phyloP scores from a whole-genome alignment of 2,329 filamentous ascomycete genomes.

The Claviceps humidiphila region DNA sequence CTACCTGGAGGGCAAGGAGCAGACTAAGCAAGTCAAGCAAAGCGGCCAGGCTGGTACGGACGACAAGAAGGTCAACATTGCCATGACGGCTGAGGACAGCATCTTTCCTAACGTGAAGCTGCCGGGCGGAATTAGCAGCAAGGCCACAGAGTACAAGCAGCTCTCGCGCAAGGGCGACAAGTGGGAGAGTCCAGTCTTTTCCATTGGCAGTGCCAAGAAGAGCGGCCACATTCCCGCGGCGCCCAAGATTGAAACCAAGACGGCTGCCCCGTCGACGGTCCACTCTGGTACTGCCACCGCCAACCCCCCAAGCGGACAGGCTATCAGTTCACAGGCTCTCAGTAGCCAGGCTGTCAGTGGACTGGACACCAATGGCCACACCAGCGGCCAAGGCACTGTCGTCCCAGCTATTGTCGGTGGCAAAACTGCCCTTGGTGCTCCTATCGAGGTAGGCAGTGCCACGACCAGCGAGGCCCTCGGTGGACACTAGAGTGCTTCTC shows the following conservation, averaged over 20 bases:
- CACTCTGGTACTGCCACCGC: too few relatives aligned
- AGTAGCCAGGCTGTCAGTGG: too few relatives aligned
- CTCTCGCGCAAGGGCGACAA: slow-evolving; percentile 76
- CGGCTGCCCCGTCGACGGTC: slow-evolving; percentile 8
- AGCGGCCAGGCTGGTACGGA: slow-evolving; percentile 39
- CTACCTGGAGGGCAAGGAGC: slow-evolving; percentile 59
- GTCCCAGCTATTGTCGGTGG: slow-evolving; percentile 5
- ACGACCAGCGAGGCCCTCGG: slow-evolving; percentile 1
- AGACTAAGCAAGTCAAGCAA: slow-evolving; percentile 48
- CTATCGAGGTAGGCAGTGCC: slow-evolving; percentile 2
- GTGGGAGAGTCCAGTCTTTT: slow-evolving; percentile 93
- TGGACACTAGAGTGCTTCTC: slow-evolving; percentile 8
- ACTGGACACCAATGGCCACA: slow-evolving; percentile 9
- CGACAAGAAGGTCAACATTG: slow-evolving; percentile 52
- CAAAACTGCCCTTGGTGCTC: neutral
- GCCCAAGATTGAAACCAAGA: slow-evolving; percentile 37
- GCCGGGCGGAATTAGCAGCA: slow-evolving; percentile 71
- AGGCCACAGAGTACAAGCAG: slow-evolving; percentile 88
- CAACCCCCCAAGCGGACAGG: too few relatives aligned
- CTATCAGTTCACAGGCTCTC: too few relatives aligned
- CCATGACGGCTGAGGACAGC: slow-evolving; percentile 61
- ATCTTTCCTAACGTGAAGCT: slow-evolving; percentile 79
- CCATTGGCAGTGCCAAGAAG: slow-evolving; percentile 63
- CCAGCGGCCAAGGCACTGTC: slow-evolving; percentile 10
- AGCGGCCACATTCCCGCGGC: slow-evolving; percentile 57